A percentile compares a stretch with the other conserved stretches of the same genome.
phyloP scores from a whole-genome alignment of 192 early-diverging fungal genomes.

The Gaertneriomyces sp. region DNA sequence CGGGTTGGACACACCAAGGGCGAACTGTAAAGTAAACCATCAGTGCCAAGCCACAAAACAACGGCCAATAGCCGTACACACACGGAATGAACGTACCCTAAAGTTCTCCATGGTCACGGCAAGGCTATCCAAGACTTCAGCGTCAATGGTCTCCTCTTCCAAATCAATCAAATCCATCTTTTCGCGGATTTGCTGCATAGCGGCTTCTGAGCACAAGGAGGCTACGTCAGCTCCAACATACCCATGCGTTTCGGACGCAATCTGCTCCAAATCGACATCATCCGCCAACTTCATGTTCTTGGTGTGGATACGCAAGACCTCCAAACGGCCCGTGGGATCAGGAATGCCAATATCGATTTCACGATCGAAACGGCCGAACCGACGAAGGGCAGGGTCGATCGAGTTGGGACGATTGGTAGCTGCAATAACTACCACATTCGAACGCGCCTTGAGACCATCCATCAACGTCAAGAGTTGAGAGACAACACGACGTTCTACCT shows the following conservation, averaged over 20 bases:
- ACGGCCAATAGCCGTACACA: too few relatives aligned
- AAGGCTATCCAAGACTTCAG: constrained; percentile 89
- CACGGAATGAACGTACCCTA: constrained; percentile 44
- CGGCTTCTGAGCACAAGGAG: constrained; percentile 96
- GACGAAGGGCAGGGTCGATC: constrained; percentile 96
- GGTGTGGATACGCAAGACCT: constrained; percentile 98
- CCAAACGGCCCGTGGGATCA: constrained; percentile 94
- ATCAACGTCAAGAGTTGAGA: constrained; percentile 97
- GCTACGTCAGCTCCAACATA: constrained; percentile 97
- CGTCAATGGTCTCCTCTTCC: constrained; percentile 97
- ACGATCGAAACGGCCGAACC: constrained; percentile 98
- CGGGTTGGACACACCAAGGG: constrained; percentile 91
- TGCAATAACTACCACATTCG: constrained; percentile 98
- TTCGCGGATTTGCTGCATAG: constrained; percentile 99
- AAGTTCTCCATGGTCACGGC: constrained; percentile 99
- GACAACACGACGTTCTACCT: constrained; percentile 98
- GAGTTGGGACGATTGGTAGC: constrained; percentile 99
- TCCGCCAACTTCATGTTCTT: constrained; percentile 99
- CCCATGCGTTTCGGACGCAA: constrained; percentile 96
- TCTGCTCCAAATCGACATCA: constrained; percentile 95
- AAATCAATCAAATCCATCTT: constrained; percentile 99
- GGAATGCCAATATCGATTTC: constrained; percentile 99
- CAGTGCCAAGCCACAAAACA: too few relatives aligned
- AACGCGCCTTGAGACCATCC: constrained; percentile 96
- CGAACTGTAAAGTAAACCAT: constrained; percentile 52